Evolutionary conservation across 1,139 yeast genomes (phyloP).

Genomic region (Debaryomycetaceae sp.): DNA sequence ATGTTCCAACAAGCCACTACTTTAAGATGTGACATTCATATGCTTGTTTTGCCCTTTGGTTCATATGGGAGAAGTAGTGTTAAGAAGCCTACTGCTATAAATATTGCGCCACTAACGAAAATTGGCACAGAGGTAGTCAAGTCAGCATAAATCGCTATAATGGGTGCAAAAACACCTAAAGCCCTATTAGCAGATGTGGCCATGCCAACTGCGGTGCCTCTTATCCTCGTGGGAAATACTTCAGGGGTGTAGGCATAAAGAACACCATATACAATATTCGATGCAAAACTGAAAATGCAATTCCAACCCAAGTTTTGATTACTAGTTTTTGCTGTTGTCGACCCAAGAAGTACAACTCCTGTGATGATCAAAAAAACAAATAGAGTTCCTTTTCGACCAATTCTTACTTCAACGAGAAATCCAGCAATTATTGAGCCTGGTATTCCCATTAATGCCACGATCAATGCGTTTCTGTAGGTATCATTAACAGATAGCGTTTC

Average conservation of each 20-base stretch:
- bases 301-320: constrained; percentile 43
- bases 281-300: constrained; percentile 38
- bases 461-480: constrained; percentile 39
- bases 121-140: constrained; percentile 42
- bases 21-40: constrained; percentile 1
- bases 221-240: constrained; percentile 35
- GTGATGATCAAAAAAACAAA: constrained; percentile 30
- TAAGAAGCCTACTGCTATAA: constrained; percentile 32
- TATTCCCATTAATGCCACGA: constrained; percentile 39
- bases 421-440: constrained; percentile 44
- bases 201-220: constrained; percentile 44
- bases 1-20: no score
- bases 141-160: constrained; percentile 42
- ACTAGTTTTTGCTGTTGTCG: constrained; percentile 40
- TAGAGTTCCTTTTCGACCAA: constrained; percentile 41
- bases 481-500: constrained; percentile 30
- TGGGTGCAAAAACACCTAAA: constrained; percentile 43
- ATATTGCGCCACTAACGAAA: constrained; percentile 41
- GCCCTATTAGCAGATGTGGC: constrained; percentile 41
- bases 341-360: constrained; percentile 37
- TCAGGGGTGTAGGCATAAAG: constrained; percentile 46
- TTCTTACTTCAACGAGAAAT: constrained; percentile 32
- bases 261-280: constrained; percentile 44
- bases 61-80: constrained; percentile 39
- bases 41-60: constrained; percentile 26